A percentile compares a stretch with the other conserved stretches of the same genome.
Evolutionary conservation across 768 basidiomycete genomes (phyloP).

Genomic region (Cystofilobasidium ferigula): DNA sequence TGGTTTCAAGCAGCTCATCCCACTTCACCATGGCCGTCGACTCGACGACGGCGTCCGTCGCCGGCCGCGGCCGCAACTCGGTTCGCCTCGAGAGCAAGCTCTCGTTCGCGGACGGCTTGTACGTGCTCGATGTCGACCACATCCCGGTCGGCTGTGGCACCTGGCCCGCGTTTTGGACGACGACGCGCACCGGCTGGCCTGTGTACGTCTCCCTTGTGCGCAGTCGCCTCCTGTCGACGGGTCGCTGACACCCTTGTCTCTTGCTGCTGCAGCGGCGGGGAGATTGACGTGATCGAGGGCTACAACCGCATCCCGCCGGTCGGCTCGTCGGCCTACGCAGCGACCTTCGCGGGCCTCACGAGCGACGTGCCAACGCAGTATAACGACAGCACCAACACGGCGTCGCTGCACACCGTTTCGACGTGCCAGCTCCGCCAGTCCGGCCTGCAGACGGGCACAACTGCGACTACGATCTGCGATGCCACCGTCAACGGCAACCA

Average conservation of each 20-base stretch:
- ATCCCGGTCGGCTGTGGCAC: conserved; percentile 39
- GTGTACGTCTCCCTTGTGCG: neutral
- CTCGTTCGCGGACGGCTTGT: conserved; percentile 37
- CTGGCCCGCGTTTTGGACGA: conserved; percentile 40
- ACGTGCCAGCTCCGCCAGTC: conserved; percentile 11
- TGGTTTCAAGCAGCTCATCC: conserved; percentile 28
- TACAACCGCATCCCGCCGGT: conserved; percentile 33
- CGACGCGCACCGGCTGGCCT: conserved; percentile 34
- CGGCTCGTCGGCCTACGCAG: conserved; percentile 31
- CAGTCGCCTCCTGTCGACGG: neutral
- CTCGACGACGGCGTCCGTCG: conserved; percentile 28
- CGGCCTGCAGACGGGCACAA: conserved; percentile 29
- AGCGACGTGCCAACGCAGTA: neutral
- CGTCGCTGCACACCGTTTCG: conserved; percentile 32
- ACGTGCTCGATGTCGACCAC: conserved; percentile 36
- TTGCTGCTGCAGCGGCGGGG: conserved; percentile 29
- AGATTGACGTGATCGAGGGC: conserved; percentile 38
- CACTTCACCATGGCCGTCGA: conserved; percentile 35
- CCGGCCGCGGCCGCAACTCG: conserved; percentile 35
- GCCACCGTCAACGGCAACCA: conserved; percentile 45
- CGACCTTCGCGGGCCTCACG: conserved; percentile 27
- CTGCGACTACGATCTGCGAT: conserved; percentile 31
- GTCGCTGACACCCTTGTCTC: neutral
- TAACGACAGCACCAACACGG: conserved; percentile 23
- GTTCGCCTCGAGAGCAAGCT: conserved; percentile 35